phyloP scores from a whole-genome alignment of 225 moss, liverwort and hornwort species.

The Anthoceros angustus region DNA sequence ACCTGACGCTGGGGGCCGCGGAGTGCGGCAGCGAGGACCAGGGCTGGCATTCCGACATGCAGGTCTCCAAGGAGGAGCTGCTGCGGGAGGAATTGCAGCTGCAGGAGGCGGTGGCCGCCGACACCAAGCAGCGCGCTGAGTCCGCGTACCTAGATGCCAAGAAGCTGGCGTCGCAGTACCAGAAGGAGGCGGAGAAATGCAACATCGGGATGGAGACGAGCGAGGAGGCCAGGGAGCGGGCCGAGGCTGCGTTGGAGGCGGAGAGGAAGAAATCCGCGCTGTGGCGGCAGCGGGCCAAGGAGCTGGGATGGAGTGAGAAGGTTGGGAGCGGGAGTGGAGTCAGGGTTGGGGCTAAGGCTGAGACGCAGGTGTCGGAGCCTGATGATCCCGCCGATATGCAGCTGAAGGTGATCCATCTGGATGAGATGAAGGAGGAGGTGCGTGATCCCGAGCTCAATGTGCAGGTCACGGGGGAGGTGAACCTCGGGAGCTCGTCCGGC shows the following conservation, averaged over 20 bases:
- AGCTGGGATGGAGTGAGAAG: slow-evolving; percentile 49
- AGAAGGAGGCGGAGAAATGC: slow-evolving; percentile 55
- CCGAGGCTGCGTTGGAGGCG: slow-evolving; percentile 35
- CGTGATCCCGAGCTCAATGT: no score
- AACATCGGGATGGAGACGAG: slow-evolving; percentile 44
- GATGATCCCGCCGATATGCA: no score
- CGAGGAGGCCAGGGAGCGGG: slow-evolving; percentile 37
- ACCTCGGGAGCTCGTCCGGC: no score
- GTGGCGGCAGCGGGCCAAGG: slow-evolving; percentile 69
- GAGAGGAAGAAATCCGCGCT: slow-evolving; percentile 39
- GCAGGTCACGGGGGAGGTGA: no score
- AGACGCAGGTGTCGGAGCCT: no score
- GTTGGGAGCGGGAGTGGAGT: background rate
- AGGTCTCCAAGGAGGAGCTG: slow-evolving; percentile 36
- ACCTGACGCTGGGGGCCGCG: slow-evolving; percentile 10
- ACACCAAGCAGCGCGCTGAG: slow-evolving; percentile 34
- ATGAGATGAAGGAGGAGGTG: no score
- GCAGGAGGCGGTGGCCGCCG: slow-evolving; percentile 42
- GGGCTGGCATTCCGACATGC: slow-evolving; percentile 49
- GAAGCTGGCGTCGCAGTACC: slow-evolving; percentile 40
- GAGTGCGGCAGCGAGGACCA: slow-evolving; percentile 45
- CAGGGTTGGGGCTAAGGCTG: background rate
- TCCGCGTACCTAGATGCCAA: slow-evolving; percentile 53
- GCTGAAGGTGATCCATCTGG: no score
- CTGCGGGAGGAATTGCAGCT: slow-evolving; percentile 57